Evolutionary conservation across 2,329 filamentous ascomycete genomes (phyloP).

Genomic region (Penicillium sp.): DNA sequence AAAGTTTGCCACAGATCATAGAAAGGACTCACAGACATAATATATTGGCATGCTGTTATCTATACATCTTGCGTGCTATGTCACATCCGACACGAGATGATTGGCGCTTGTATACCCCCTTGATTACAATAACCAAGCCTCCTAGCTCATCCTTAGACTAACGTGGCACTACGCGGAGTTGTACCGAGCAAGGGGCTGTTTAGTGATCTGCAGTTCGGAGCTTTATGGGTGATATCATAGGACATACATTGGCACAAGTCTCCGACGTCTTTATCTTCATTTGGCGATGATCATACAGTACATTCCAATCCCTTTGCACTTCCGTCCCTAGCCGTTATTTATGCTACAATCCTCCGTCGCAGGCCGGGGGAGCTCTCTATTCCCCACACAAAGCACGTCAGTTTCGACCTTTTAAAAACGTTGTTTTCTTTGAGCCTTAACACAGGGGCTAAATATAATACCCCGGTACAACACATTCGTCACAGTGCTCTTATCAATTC

Average conservation of each 20-base stretch:
- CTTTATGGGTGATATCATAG: constrained; percentile 9
- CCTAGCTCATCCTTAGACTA: background rate
- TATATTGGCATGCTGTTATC: background rate
- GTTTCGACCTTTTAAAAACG: constrained; percentile 4
- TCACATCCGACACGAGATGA: constrained; percentile 1
- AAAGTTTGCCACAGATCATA: too few species aligned
- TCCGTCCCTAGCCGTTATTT: constrained; percentile 18
- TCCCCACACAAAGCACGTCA: constrained; percentile 23
- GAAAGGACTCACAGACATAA: background rate
- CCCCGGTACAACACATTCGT: background rate
- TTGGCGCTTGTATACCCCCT: background rate
- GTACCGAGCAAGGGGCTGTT: background rate
- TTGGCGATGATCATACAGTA: constrained; percentile 5
- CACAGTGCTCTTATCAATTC: background rate
- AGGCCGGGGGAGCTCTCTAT: constrained; percentile 15
- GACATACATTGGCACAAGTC: constrained; percentile 3
- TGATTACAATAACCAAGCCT: background rate
- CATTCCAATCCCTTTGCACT: constrained; percentile 22
- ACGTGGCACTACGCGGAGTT: constrained; percentile 6
- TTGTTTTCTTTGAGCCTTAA: background rate
- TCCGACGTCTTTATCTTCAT: constrained; percentile 1
- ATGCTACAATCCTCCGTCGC: constrained; percentile 8
- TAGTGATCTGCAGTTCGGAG: background rate
- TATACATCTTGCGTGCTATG: background rate
- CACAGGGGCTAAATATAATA: background rate